Percentiles rank a stretch among this genome's conserved stretches.
phyloP scores from a whole-genome alignment of 371 early-diverging fungal genomes.

The Choanephora cucurbitarum region DNA sequence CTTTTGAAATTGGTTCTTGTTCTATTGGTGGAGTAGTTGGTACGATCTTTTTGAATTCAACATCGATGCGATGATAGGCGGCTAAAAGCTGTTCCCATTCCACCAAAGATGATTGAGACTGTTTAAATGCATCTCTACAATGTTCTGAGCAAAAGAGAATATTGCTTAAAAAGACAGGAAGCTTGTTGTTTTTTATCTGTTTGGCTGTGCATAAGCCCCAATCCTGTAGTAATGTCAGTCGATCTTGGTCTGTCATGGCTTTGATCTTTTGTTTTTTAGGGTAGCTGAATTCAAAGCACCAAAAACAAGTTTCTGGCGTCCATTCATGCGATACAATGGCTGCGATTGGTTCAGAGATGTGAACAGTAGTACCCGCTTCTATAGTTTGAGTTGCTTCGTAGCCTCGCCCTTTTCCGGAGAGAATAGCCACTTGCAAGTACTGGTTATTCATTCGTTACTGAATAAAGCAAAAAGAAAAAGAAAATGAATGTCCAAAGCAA shows the following conservation, averaged over 20 bases:
- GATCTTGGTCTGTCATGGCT: constrained; percentile 10
- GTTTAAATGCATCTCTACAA: constrained; percentile 18
- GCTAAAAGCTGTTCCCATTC: constrained; percentile 4
- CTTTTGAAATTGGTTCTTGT: too few species aligned
- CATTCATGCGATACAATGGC: constrained; percentile 43
- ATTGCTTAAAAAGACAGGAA: constrained; percentile 13
- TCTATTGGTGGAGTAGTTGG: neutral
- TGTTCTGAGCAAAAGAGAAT: constrained; percentile 36
- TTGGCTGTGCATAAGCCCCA: neutral
- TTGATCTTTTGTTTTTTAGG: constrained; percentile 39
- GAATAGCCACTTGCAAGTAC: constrained; percentile 9
- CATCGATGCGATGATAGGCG: constrained; percentile 8
- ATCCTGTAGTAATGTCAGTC: neutral
- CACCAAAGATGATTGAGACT: neutral
- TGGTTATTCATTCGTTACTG: neutral
- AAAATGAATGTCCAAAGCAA: too few species aligned
- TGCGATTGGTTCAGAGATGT: constrained; percentile 34
- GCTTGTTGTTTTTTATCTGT: neutral
- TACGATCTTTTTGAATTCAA: constrained; percentile 2
- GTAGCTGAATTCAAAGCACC: constrained; percentile 43
- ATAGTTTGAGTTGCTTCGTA: constrained; percentile 30
- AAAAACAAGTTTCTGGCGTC: constrained; percentile 42
- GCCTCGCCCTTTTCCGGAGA: constrained; percentile 45
- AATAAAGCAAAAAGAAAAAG: neutral
- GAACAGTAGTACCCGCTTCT: constrained; percentile 27